Percentiles rank a stretch among this genome's conserved stretches.
Evolutionary conservation across 1,284 basidiomycete species (phyloP).

Genomic region (Pascua sp.): DNA sequence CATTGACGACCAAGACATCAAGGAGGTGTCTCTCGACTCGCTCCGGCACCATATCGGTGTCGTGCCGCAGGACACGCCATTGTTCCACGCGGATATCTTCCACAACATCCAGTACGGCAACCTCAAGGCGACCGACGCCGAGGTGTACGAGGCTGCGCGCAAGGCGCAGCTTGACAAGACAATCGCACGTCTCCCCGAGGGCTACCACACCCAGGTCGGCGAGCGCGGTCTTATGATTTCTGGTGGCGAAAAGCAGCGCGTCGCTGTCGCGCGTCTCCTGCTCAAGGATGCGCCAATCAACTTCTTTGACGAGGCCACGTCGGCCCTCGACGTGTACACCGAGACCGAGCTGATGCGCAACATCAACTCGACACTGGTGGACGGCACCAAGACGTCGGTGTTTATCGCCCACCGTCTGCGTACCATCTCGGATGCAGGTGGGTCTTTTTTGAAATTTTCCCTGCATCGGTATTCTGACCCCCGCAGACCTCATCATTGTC

Average conservation of each 20-base stretch:
- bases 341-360: slow-evolving; percentile 94
- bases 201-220: slow-evolving; percentile 86
- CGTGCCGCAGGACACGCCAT: slow-evolving; percentile 94
- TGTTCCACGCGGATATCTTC: slow-evolving; percentile 93
- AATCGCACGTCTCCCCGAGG: slow-evolving; percentile 74
- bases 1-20: slow-evolving; percentile 74
- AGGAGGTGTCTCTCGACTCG: slow-evolving; percentile 66
- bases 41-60: slow-evolving; percentile 79
- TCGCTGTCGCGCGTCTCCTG: slow-evolving; percentile 88
- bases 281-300: slow-evolving; percentile 91
- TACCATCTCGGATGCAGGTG: slow-evolving; percentile 83
- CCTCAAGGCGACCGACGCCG: slow-evolving; percentile 80
- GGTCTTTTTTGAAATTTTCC: slow-evolving; percentile 39
- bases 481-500: slow-evolving; percentile 76
- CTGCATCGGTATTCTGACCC: too few species aligned
- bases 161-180: slow-evolving; percentile 86
- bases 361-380: slow-evolving; percentile 74
- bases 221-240: slow-evolving; percentile 97
- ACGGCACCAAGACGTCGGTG: slow-evolving; percentile 80
- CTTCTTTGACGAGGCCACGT: slow-evolving; percentile 99
- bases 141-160: slow-evolving; percentile 75
- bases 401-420: slow-evolving; percentile 91
- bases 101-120: slow-evolving; percentile 93
- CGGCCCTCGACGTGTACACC: slow-evolving; percentile 88
- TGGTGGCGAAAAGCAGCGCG: slow-evolving; percentile 93